Base-by-base conservation (phyloP, 2,329 filamentous ascomycete genomes). In the Beauveria varroae region DNA sequence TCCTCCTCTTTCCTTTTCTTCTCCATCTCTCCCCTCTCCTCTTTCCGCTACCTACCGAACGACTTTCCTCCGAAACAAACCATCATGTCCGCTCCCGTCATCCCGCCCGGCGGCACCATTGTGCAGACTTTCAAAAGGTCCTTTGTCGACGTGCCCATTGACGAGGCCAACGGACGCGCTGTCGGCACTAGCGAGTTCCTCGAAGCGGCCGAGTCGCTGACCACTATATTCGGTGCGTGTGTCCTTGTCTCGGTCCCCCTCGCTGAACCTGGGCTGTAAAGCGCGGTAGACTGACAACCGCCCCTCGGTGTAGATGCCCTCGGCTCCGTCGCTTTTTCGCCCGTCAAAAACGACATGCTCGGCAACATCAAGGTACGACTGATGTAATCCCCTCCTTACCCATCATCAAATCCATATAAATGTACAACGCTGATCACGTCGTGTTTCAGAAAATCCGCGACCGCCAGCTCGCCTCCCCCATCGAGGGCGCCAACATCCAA, bases 311-410 rank as follows among this genome's bases (percentile, higher is more conserved):
- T 61, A 88, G 86, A 88, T 73, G 76, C 82, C 61, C 79, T 89
- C 57, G 86, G 86, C 64, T 82, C 83, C 50, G 84, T 89, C 40
- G 92, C 93, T 66, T 98, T 99, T 78, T 86, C 82, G 60, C 89
- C 91, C 28, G 93, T 98, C 73, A 97, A 96, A 84, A 89, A 78
- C 67, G 95, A 99, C 76, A 90, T 99, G 80, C 75, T 85, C 54
- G 90, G 90, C 73, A 99, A 99, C 78, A 84, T 98, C 78, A 93
- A 92, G 84, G 91, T 95, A 74, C 65, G 73, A 67, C 5, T 37
- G 12, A 14, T 37, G 14, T 14, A 5, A 37, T 14, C 1, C 9
- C 5, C 34, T 37, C 12, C 51, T 22, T 6, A 14, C 18, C 10
- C 24, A 7, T 49, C 2, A 40, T 6, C 12, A 37, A 26, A 7